These are phyloP conservation scores for Fusarium tricinctum DNA, from an alignment of 2,329 filamentous ascomycete genomes.

Conservation along the genomic window DNA sequence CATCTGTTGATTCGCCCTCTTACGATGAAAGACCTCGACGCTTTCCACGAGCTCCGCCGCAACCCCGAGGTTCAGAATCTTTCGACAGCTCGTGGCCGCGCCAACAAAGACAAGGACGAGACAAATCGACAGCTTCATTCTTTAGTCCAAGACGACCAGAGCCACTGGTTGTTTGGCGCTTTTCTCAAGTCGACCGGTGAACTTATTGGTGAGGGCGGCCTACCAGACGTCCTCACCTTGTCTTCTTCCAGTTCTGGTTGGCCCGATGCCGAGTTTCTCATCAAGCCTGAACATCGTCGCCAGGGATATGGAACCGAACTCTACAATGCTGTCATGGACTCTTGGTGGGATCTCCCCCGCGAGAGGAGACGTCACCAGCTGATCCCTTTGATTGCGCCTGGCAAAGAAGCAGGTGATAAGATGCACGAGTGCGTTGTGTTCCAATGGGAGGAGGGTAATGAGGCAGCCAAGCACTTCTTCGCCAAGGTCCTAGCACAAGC, in stretches of 20 bases:
- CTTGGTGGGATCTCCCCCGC: conserved; percentile 38
- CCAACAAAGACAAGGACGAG: conserved; percentile 34
- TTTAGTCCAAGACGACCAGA: conserved; percentile 23
- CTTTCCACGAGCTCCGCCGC: conserved; percentile 33
- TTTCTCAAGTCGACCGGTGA: conserved; percentile 36
- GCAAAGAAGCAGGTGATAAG: conserved; percentile 30
- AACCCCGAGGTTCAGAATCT: conserved; percentile 11
- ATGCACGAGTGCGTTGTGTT: conserved; percentile 32
- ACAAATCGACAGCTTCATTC: conserved; percentile 24
- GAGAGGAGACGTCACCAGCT: conserved; percentile 33
- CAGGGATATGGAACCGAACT: conserved; percentile 40
- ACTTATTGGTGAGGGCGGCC: conserved; percentile 37
- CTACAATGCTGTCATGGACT: conserved; percentile 29
- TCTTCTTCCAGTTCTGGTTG: conserved; percentile 30
- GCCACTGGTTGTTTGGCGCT: conserved; percentile 38
- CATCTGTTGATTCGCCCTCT: conserved; percentile 36
- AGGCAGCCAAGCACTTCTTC: conserved; percentile 28
- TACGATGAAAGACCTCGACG: conserved; percentile 30
- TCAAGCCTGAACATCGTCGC: conserved; percentile 33
- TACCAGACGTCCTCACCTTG: conserved; percentile 33
- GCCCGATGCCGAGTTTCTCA: conserved; percentile 40
- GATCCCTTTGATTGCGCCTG: conserved; percentile 8
- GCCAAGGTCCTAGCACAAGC: conserved; percentile 35
- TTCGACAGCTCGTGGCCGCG: conserved; percentile 29
- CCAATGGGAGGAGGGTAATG: conserved; percentile 32